Evolutionary conservation across 106 monocot genomes (phyloP), one percentile per base, ranked within the genome.

Genomic region (Hemerocallis citrina): DNA sequence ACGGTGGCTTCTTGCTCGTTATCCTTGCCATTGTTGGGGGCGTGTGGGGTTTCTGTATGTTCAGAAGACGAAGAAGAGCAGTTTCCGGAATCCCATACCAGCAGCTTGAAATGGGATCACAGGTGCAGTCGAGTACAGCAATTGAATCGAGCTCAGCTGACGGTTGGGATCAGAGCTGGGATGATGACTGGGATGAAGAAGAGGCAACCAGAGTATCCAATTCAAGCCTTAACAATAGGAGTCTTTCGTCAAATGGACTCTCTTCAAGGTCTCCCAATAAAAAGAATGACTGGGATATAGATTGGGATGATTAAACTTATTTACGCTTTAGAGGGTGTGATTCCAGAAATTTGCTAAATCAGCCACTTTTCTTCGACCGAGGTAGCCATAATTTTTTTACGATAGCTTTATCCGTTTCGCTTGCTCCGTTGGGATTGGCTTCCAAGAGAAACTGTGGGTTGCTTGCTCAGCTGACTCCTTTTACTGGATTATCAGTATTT

Each of bases 121-220:
- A 61, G 30, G 20, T 58, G 3, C 30, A 66, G 20, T 34, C 73
- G 14, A 46, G 45, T 21, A 45, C 67, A 5, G 45, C 34, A 22
- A 51, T 30, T n/a, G n/a, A 28, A 17, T 44, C 17, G 17, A 61
- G 63, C 24, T 52, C 66, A 5, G 50, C 64, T 14, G 77, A 80
- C 57, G 68, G 65, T 16, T 84, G 84, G 84, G 72, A 89, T 50
- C 64, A 80, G 34, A 61, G 81, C 13, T 89, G 88, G 88, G 88
- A 80, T 33, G 80, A 84, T 62, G 79, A 84, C 39, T 89, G 88
- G 88, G 84, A 84, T 33, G 88, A 84, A 0, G 82, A 87, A 24
- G 80, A 84, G 63, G 69, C 73, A 3, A 63, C 29, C 45, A 4
- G 58, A 57, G 39, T 37, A 76, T 42, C 63, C 57, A 0, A 55